Evolutionary conservation across 306 rosid species (phyloP), one percentile per base, ranked within the genome.

Genomic region (Dicorynia guianensis): DNA sequence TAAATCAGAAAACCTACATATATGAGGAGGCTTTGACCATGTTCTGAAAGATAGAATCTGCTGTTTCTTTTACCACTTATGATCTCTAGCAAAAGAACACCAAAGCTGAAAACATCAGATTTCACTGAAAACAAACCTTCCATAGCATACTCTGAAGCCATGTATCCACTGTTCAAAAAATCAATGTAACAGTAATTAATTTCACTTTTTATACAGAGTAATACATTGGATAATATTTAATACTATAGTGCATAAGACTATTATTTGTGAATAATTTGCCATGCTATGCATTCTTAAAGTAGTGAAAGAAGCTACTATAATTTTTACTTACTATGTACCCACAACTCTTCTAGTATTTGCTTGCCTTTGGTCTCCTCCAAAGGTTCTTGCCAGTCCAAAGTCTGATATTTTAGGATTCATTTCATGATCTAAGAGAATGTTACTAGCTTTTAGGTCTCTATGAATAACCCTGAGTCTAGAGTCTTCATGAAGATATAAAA

Each of bases 71-170:
- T 81, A 11, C 86, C 84, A 14, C 65, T 84, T 3, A 84, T 84
- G 75, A 87, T 84, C 55, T 87, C 88, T 7, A 87, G 42, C 39
- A 87, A 11, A 43, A 87, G 74, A 54, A 87, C 87, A 0, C 88
- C 87, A 73, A 84, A 86, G 50, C 86, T 83, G 13, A 83, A 86
- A 62, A 83, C 75, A 59, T 81, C 88, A 4, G 84, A 86, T 9
- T 86, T 86, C 20, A 76, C 34, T 5, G 83, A 86, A 50, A 83
- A 81, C 35, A 83, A 66, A 7, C 88, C 88, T 63, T 78, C 82
- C 86, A 83, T 83, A 44, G 86, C 86, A 72, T 86, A 86, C n/a
- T 83, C 87, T 2, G 90, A 82, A 75, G 91, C 87, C 86, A 89
- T 86, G 55, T 89, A 89, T 66, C 91, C 93, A 54, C 88, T 87